These are phyloP conservation scores for Neurospora sp. DNA, from an alignment of 2,329 filamentous ascomycete genomes.

Conservation along the genomic window DNA sequence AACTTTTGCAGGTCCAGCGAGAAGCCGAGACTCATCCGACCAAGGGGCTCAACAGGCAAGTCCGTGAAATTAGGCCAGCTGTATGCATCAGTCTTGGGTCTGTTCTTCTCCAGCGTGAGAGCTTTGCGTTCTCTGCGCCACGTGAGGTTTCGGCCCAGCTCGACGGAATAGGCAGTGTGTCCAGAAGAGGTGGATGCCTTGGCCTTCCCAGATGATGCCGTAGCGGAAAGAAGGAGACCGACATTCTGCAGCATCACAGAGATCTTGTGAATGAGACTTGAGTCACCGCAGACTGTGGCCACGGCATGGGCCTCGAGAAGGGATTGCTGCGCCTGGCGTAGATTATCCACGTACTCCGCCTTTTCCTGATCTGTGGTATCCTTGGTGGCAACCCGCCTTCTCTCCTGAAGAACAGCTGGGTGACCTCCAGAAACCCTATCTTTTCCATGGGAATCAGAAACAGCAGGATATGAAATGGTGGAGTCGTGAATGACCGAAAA, in stretches of 20 bases:
- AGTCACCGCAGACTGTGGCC: constrained; percentile 42
- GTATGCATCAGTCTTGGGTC: constrained; percentile 23
- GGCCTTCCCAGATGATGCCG: constrained; percentile 43
- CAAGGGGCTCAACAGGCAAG: constrained; percentile 16
- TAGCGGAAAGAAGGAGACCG: constrained; percentile 45
- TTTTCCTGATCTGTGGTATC: constrained; percentile 7
- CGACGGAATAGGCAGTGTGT: constrained; percentile 53
- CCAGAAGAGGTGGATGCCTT: constrained; percentile 39
- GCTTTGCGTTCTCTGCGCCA: constrained; percentile 55
- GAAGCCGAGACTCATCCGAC: constrained; percentile 35
- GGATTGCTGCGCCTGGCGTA: constrained; percentile 56
- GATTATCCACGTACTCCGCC: constrained; percentile 43
- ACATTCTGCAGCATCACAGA: constrained; percentile 55
- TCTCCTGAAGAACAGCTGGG: constrained; percentile 27
- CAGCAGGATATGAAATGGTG: constrained; percentile 74
- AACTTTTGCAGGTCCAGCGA: constrained; percentile 51
- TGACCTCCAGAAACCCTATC: neutral
- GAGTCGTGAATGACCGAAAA: constrained; percentile 89
- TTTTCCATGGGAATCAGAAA: constrained; percentile 28
- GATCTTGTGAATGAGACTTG: constrained; percentile 51
- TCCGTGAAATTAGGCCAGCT: constrained; percentile 20
- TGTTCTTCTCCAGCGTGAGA: constrained; percentile 36
- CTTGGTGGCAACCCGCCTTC: constrained; percentile 20
- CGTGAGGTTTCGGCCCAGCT: constrained; percentile 60
- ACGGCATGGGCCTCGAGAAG: constrained; percentile 53